phyloP scores from a whole-genome alignment of 495 filamentous ascomycete species.

The Baudoinia panamericana region DNA sequence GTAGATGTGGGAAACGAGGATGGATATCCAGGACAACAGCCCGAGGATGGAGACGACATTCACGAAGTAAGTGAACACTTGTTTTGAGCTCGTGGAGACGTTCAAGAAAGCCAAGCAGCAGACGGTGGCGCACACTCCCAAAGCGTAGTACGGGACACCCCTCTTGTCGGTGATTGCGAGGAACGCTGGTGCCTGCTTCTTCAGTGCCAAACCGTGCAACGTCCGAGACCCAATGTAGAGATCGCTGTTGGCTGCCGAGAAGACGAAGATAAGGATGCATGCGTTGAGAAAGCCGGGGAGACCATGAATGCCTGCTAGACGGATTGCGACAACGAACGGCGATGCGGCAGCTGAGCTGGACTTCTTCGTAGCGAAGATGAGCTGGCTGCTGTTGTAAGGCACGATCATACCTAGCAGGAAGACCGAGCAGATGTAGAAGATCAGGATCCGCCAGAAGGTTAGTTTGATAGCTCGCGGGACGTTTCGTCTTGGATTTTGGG shows the following conservation, averaged over 20 bases:
- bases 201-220: constrained; percentile 52
- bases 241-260: constrained; percentile 62
- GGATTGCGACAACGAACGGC: constrained; percentile 52
- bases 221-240: constrained; percentile 65
- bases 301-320: constrained; percentile 48
- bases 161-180: constrained; percentile 44
- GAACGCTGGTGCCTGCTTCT: constrained; percentile 50
- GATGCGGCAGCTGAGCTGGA: constrained; percentile 54
- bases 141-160: constrained; percentile 50
- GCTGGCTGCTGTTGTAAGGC: constrained; percentile 21
- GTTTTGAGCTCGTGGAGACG: constrained; percentile 37
- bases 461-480: constrained; percentile 66
- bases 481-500: constrained; percentile 59
- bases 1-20: constrained; percentile 51
- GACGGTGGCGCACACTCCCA: constrained; percentile 39
- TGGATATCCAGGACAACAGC: constrained; percentile 45
- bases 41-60: constrained; percentile 31
- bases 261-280: constrained; percentile 52
- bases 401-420: constrained; percentile 46
- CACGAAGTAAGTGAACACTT: constrained; percentile 30
- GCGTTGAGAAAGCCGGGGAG: constrained; percentile 66
- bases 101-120: constrained; percentile 50
- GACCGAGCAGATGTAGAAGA: constrained; percentile 57
- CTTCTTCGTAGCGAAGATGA: constrained; percentile 36
- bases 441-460: constrained; percentile 72